Evolutionary conservation across 2,329 filamentous ascomycete species (phyloP).

Genomic region (Diaporthe citrichinensis): DNA sequence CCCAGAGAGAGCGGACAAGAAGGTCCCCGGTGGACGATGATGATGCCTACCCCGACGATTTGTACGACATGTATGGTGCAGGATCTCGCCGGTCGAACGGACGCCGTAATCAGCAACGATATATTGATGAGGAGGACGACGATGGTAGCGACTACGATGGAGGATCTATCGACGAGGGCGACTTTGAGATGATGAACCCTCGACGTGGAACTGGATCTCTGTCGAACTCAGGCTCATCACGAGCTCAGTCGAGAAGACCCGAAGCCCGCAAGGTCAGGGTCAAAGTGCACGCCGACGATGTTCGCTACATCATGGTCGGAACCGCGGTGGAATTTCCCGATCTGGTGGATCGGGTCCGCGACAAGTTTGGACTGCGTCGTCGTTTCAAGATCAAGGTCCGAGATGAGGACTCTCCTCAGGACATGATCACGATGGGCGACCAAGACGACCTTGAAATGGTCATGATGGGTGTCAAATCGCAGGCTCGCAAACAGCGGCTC

Average conservation of each 20-base stretch:
- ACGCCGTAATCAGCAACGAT: conserved; percentile 67
- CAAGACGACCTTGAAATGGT: conserved; percentile 96
- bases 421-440: conserved; percentile 98
- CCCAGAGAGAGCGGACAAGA: conserved; percentile 55
- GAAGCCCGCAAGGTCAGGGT: conserved; percentile 86
- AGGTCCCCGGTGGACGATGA: conserved; percentile 66
- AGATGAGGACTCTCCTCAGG: conserved; percentile 83
- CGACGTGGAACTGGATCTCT: conserved; percentile 54
- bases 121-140: conserved; percentile 86
- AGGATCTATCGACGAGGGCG: conserved; percentile 79
- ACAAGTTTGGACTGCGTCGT: conserved; percentile 85
- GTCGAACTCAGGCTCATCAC: conserved; percentile 63
- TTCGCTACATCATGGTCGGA: conserved; percentile 90
- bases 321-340: conserved; percentile 81
- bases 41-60: conserved; percentile 76
- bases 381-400: conserved; percentile 91
- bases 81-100: conserved; percentile 52
- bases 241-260: conserved; percentile 71
- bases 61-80: conserved; percentile 74
- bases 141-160: conserved; percentile 81
- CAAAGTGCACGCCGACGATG: conserved; percentile 93
- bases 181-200: conserved; percentile 82
- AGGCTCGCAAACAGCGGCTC: conserved; percentile 78
- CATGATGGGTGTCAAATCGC: conserved; percentile 76
- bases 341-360: conserved; percentile 82